Evolutionary conservation across 352 stramenopile genomes (phyloP).

Genomic region (Blastocystis sp.): DNA sequence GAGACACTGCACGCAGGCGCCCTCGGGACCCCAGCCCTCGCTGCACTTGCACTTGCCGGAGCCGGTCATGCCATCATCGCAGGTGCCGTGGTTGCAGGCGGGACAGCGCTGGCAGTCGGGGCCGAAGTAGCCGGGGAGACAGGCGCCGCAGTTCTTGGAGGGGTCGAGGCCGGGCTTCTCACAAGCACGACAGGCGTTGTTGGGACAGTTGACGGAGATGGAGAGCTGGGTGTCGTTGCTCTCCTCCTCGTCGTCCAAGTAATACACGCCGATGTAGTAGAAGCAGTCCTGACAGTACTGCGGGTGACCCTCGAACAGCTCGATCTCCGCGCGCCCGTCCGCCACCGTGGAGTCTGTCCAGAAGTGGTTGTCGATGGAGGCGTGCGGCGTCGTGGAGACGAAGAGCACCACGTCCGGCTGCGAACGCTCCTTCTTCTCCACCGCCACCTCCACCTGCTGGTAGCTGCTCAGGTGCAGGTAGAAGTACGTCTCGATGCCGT

Average conservation of each 20-base stretch:
- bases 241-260: conserved; percentile 1
- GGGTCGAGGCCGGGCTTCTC: conserved; percentile 67
- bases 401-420: conserved; percentile 19
- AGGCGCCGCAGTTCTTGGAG: conserved; percentile 68
- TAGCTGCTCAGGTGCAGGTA: conserved; percentile 20
- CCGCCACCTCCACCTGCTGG: not conserved
- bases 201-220: conserved; percentile 13
- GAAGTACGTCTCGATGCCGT: conserved; percentile 27
- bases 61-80: conserved; percentile 69
- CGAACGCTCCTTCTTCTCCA: not conserved
- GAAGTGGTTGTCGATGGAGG: conserved; percentile 14
- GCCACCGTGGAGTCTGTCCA: conserved; percentile 40
- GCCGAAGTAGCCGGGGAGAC: conserved; percentile 69
- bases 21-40: conserved; percentile 69
- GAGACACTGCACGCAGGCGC: conserved; percentile 73
- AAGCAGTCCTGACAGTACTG: conserved; percentile 33
- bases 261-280: conserved; percentile 32
- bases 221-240: not conserved
- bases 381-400: conserved; percentile 9
- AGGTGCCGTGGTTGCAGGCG: conserved; percentile 74
- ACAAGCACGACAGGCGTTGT: not conserved
- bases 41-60: conserved; percentile 74
- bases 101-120: conserved; percentile 68
- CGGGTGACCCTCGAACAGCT: not conserved
- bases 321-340: conserved; percentile 33